A percentile compares a stretch with the other conserved stretches of the same genome.
Conservation (phyloP, 108 stramenopile species). For the Nannochloropsis salina region DNA sequence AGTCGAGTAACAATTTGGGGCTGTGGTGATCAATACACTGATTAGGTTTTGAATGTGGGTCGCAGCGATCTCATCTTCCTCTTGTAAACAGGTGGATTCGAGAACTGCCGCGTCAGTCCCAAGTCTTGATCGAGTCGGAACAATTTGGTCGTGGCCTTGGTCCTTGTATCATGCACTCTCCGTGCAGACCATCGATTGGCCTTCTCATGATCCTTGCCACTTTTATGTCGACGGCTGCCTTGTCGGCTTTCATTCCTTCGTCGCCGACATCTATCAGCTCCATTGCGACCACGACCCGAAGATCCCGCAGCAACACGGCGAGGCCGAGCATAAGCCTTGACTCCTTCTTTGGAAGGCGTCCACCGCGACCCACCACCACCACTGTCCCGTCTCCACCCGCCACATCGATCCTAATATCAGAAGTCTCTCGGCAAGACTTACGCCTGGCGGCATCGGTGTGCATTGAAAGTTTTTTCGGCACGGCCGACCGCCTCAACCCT, state of each 20-base stretch:
- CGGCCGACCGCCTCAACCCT: slow-evolving; percentile 10
- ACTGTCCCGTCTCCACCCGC: background rate
- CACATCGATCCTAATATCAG: background rate
- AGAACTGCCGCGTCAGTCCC: no score
- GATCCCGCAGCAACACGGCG: background rate
- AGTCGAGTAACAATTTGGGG: no score
- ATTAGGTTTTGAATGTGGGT: no score
- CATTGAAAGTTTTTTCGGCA: slow-evolving; percentile 9
- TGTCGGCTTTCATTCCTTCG: background rate
- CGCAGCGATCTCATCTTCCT: no score
- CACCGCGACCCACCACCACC: background rate
- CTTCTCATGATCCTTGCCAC: no score
- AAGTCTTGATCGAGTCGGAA: no score
- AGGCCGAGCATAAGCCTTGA: background rate
- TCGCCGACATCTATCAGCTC: background rate
- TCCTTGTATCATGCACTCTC: no score
- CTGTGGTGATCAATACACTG: no score
- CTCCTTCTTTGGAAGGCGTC: background rate
- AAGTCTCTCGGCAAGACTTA: slow-evolving; percentile 16
- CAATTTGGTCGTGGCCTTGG: no score
- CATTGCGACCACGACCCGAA: background rate
- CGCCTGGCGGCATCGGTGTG: background rate
- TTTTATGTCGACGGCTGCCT: background rate
- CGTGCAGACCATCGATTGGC: no score
- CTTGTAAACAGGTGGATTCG: no score